Conservation (phyloP, 163 green algal genomes). For the Trebouxia gelatinosa region DNA sequence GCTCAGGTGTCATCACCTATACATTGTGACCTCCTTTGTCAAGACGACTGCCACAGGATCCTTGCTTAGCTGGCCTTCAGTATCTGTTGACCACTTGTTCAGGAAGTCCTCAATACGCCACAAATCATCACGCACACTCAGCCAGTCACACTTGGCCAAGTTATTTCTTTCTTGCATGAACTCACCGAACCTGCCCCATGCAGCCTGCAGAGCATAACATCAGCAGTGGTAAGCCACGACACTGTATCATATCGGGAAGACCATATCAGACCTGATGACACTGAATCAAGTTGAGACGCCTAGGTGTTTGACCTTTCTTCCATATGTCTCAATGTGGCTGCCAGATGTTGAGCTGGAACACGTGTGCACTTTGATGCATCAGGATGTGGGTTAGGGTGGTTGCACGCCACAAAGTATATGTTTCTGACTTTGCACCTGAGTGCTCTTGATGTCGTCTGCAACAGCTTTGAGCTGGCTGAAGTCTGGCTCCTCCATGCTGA, state of each 20-base stretch:
- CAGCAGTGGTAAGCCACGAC: background rate
- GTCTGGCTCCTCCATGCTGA: slow-evolving; percentile 59
- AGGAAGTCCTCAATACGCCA: slow-evolving; percentile 78
- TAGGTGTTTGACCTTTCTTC: no score
- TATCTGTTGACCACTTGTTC: slow-evolving; percentile 64
- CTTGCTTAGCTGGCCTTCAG: slow-evolving; percentile 39
- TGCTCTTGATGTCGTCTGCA: slow-evolving; percentile 55
- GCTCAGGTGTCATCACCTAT: no score
- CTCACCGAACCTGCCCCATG: slow-evolving; percentile 63
- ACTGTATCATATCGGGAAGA: no score
- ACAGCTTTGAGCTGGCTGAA: slow-evolving; percentile 61
- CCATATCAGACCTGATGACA: no score
- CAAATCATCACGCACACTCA: slow-evolving; percentile 65
- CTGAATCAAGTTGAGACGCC: no score
- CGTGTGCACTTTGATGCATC: no score
- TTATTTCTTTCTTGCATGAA: slow-evolving; percentile 62
- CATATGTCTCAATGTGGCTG: no score
- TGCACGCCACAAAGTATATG: no score
- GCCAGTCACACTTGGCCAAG: slow-evolving; percentile 69
- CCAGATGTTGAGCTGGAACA: no score
- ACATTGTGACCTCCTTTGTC: slow-evolving; percentile 68
- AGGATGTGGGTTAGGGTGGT: no score
- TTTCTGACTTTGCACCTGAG: slow-evolving; percentile 41
- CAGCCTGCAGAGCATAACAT: slow-evolving; percentile 3
- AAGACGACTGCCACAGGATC: slow-evolving; percentile 70